Percentiles rank a stretch among this genome's conserved stretches.
Conservation (phyloP, 2,329 filamentous ascomycete species). For the Ophiocordyceps camponoti-leonardi region DNA sequence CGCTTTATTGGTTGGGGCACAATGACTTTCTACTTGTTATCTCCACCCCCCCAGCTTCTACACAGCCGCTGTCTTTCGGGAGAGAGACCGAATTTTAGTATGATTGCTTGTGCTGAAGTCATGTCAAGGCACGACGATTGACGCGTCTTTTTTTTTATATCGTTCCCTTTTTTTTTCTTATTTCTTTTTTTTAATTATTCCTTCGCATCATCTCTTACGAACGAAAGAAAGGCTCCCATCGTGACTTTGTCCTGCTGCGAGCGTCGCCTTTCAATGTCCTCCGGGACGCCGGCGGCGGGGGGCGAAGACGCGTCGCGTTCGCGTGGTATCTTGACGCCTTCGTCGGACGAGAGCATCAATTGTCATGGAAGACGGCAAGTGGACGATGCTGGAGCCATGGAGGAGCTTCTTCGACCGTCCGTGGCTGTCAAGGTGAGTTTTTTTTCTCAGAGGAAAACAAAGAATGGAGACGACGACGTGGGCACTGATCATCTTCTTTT, state of each 20-base stretch:
- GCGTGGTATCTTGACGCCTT: slow-evolving; percentile 21
- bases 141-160: not conserved
- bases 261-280: slow-evolving; percentile 14
- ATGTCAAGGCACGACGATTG: not conserved
- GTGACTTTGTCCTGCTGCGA: not conserved
- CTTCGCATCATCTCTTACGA: not conserved
- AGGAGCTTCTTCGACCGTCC: slow-evolving; percentile 31
- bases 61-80: too few relatives aligned
- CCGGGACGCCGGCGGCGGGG: slow-evolving; percentile 11
- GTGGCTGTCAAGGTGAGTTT: slow-evolving; percentile 32
- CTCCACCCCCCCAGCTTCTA: too few relatives aligned
- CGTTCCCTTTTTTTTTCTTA: too few relatives aligned
- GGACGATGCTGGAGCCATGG: slow-evolving; percentile 23
- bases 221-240: too few relatives aligned
- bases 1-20: too few relatives aligned
- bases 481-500: slow-evolving; percentile 5
- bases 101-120: not conserved
- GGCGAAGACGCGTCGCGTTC: slow-evolving; percentile 33
- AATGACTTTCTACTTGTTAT: too few relatives aligned
- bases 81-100: too few relatives aligned
- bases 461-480: not conserved
- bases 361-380: slow-evolving; percentile 16
- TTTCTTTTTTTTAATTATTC: not conserved
- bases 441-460: too few relatives aligned
- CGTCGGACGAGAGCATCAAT: slow-evolving; percentile 20